Base-by-base conservation (phyloP, 2,329 filamentous ascomycete species). In the Dothiorella sarmentorum region DNA sequence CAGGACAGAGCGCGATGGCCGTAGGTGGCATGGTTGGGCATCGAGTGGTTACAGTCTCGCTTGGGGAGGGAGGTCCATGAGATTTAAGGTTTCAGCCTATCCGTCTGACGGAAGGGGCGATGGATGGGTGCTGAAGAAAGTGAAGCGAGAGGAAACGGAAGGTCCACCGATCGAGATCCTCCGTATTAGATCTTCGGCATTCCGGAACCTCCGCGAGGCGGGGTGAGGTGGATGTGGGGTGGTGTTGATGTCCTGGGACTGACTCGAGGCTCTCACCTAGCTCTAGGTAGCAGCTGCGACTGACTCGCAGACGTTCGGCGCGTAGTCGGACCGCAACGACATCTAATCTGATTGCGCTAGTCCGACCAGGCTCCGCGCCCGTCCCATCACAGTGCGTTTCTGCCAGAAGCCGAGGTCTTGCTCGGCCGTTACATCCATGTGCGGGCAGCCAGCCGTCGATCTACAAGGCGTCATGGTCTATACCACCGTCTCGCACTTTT, bases 351-450 rank as follows among this genome's bases (percentile, higher is more conserved):
- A 53, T 53, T 22, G 24, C 33, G n/a, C 49, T 20, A 53, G 33
- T 20, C 49, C 24, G 35, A 6, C 35, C 35, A 37, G 33, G 33
- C 35, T 7, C 29, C 24, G 18, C 17, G 44, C n/a, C 17, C 20
- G 9, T 26, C 31, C 47, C 29, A 31, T 20, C 13, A 18, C 11
- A 17, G 47, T 13, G 31, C 18, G 47, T 37, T 24, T 7, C 31
- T 51, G 47, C 31, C 47, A 52, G 33, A 31, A 53, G 55, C 55
- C 55, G 55, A 57, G 55, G 55, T 45, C 55, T 18, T 44, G 17
- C 40, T 57, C 55, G 55, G 55, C 35, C 55, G 55, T 57, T 29
- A 56, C 26, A 31, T 47, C 55, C 49, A 53, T 53, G 49, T 53
- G 49, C 49, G 49, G 49, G 49, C 49, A 40, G 49, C 49, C 35